Evolutionary conservation across 139 green algal species (phyloP).

Genomic region (Pleodorina starrii): DNA sequence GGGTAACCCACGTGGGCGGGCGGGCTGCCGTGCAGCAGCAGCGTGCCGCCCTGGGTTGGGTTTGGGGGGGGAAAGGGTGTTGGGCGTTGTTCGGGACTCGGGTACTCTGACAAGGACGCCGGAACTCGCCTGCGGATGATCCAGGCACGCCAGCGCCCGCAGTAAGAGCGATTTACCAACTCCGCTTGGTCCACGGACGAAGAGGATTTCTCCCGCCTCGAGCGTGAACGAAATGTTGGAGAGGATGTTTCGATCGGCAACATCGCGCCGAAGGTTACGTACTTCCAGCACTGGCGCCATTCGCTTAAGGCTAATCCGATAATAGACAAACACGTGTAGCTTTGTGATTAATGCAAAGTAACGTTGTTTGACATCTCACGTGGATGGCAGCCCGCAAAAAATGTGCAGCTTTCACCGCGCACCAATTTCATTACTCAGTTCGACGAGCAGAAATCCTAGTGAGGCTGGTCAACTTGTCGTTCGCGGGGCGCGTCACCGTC

Average conservation of each 20-base stretch:
- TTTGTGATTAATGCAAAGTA: too few relatives aligned
- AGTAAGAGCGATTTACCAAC: constrained; percentile 90
- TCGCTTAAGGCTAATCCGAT: too few relatives aligned
- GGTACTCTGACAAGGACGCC: neutral
- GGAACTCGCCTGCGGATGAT: constrained; percentile 65
- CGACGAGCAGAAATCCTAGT: too few relatives aligned
- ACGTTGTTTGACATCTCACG: too few relatives aligned
- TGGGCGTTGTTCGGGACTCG: too few relatives aligned
- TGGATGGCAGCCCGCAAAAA: too few relatives aligned
- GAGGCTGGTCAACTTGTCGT: too few relatives aligned
- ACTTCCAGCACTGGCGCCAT: constrained; percentile 54
- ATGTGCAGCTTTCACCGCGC: too few relatives aligned
- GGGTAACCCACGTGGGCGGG: constrained; percentile 62
- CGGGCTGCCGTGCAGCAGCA: constrained; percentile 18
- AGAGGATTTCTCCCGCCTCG: constrained; percentile 66
- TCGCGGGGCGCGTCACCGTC: too few relatives aligned
- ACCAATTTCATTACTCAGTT: too few relatives aligned
- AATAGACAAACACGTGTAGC: too few relatives aligned
- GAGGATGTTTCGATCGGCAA: constrained; percentile 56
- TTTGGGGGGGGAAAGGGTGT: neutral
- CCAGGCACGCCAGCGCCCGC: constrained; percentile 73
- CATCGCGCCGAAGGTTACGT: constrained; percentile 51
- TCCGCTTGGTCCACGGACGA: constrained; percentile 81
- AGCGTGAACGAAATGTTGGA: constrained; percentile 68
- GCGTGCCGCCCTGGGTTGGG: neutral